A percentile compares a stretch with the other conserved stretches of the same genome.
Conservation (phyloP, 2,329 filamentous ascomycete genomes). For the Phyllosticta ampelicida region DNA sequence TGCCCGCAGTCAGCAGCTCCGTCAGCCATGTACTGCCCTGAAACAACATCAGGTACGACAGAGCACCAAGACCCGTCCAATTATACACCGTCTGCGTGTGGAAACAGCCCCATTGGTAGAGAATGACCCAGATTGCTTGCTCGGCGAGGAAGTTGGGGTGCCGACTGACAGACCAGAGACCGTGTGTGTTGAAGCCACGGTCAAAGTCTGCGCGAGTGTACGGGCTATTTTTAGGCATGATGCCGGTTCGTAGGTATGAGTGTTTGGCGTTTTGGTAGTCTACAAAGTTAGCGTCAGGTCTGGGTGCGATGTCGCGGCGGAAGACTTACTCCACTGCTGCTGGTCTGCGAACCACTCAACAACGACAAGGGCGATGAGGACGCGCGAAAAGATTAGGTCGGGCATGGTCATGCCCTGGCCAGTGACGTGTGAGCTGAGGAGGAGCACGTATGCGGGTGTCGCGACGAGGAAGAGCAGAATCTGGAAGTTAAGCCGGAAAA, state of each 20-base stretch:
- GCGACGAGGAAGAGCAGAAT: conserved; percentile 70
- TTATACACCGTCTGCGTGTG: conserved; percentile 60
- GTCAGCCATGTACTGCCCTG: conserved; percentile 84
- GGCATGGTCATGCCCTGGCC: conserved; percentile 36
- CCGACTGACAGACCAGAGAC: conserved; percentile 77
- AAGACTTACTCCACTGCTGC: conserved; percentile 69
- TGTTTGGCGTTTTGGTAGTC: conserved; percentile 74
- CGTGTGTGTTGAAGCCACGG: conserved; percentile 74
- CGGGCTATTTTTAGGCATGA: conserved; percentile 48
- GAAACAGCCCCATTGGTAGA: conserved; percentile 83
- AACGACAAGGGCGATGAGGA: conserved; percentile 47
- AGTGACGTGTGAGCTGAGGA: conserved; percentile 59
- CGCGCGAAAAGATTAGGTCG: conserved; percentile 48
- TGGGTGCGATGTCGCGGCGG: neutral
- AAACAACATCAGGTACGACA: conserved; percentile 68
- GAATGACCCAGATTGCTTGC: conserved; percentile 75
- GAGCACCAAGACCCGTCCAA: conserved; percentile 65
- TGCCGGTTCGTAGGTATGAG: conserved; percentile 60
- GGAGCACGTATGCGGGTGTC: conserved; percentile 71
- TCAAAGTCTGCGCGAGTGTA: conserved; percentile 69
- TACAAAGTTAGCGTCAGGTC: conserved; percentile 20
- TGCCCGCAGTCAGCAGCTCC: conserved; percentile 65
- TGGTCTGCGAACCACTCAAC: conserved; percentile 75
- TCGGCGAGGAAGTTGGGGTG: conserved; percentile 95
- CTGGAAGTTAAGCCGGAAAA: conserved; percentile 24